Evolutionary conservation across 129 eudicot genomes (phyloP), one percentile per base, ranked within the genome.

Genomic region (Glebionis coronaria): DNA sequence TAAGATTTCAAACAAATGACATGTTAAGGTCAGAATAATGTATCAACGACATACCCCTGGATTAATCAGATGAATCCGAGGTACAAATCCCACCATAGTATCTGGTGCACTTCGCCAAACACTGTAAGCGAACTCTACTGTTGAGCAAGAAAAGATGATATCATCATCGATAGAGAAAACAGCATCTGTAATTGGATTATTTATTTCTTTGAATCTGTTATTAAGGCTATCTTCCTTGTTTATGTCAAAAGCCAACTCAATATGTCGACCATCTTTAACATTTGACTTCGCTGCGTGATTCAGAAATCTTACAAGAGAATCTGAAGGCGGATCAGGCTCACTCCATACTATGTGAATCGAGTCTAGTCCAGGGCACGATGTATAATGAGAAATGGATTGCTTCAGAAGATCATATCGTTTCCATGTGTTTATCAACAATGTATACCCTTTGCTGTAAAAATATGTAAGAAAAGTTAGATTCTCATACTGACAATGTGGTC

Each of bases 81-180:
- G 97, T 42, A 90, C 94, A 70, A 81, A 90, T 44, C 97, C 97
- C 70, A 90, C 94, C 97, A 90, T 86, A 70, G 97, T 65, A 76
- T 86, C 94, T 4, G 90, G 90, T 65, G 97, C 94, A 78, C 90
- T 86, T 77, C 53, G 83, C 97, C 94, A 90, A 63, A 86, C 86
- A 66, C 66, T 81, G 72, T 81, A 90, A 54, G 90, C 94, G 69
- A 90, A 80, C 75, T 86, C 97, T 9, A 90, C 97, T 15, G 97
- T 71, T 23, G 82, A 15, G 81, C 97, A 90, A 56, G 97, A 83
- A 58, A 90, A 90, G 76, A 86, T 90, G 29, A 90, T 80, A 63
- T 90, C 97, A 52, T 90, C 97, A 18, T 90, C 97, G 14, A 90
- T 90, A 6, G 97, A 90, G 71, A 90, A 90, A 59, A 90, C 88